phyloP scores from a whole-genome alignment of 768 basidiomycete genomes.

The Mycena leptocephala region DNA sequence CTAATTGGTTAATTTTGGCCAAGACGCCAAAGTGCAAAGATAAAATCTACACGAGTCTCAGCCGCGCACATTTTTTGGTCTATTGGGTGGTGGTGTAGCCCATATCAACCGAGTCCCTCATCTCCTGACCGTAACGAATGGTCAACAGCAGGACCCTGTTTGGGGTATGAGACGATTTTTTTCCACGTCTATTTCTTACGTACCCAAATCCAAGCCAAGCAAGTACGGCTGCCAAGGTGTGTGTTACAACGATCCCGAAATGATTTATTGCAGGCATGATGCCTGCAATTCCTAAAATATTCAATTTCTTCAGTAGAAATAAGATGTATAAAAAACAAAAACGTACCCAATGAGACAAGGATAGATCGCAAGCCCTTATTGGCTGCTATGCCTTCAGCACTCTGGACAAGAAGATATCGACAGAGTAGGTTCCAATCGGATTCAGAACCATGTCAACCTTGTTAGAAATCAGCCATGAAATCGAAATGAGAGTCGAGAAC shows the following conservation, averaged over 20 bases:
- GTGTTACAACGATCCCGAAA: constrained; percentile 60
- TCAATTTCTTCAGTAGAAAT: constrained; percentile 59
- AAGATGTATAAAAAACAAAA: too few species aligned
- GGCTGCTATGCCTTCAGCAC: constrained; percentile 76
- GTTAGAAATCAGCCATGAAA: background rate
- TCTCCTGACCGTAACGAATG: constrained; percentile 61
- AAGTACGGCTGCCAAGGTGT: constrained; percentile 56
- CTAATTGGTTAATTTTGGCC: background rate
- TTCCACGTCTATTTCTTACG: constrained; percentile 34
- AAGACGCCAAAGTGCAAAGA: too few species aligned
- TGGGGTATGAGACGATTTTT: constrained; percentile 13
- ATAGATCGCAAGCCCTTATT: constrained; percentile 53
- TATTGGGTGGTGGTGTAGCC: constrained; percentile 54
- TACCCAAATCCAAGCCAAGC: constrained; percentile 61
- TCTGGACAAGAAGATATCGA: constrained; percentile 75
- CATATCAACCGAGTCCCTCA: constrained; percentile 63
- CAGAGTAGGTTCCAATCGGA: constrained; percentile 69
- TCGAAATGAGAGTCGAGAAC: background rate
- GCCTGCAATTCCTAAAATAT: constrained; percentile 53
- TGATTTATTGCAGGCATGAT: constrained; percentile 61
- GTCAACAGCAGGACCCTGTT: constrained; percentile 60
- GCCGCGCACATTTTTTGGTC: background rate
- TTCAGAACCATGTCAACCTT: constrained; percentile 73
- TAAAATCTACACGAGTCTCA: background rate
- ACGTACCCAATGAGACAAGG: background rate